Evolutionary conservation across 108 stramenopile species (phyloP), one percentile per base, ranked within the genome.

Genomic region (Cyclotella choctawhatcheeana): DNA sequence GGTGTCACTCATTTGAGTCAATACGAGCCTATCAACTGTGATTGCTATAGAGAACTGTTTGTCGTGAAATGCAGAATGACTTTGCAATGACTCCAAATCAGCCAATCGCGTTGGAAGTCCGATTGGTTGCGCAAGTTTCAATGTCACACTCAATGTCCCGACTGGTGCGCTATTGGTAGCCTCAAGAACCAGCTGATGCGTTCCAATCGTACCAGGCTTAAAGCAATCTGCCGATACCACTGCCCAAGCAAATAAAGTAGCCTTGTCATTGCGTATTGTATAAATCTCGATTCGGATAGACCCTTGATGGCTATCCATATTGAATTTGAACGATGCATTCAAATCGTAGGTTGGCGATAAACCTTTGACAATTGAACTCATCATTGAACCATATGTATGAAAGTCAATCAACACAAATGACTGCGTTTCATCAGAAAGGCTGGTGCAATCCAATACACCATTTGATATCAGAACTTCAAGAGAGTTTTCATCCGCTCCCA

Each of bases 371-470:
- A 67, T 33, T 1, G 18, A 17, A 40, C 64, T 65, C 14, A 58
- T 16, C 58, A 59, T 29, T 8, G 71, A 61, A 12, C 53, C 47
- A 29, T 40, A 71, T 7, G 71, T 61, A 17, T 45, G 37, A 25
- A 75, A 75, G 40, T 75, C 64, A 27, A 75, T 14, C 8, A 66
- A 20, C 26, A 60, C 45, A 34, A 75, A 67, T n/a, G n/a, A n/a
- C n/a, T n/a, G n/a, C 18, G 34, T n/a, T 27, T 27, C 8, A 3
- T 45, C 44, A 22, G 69, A 10, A 1, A 58, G 44, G 10, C 16
- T 17, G 12, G 7, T 33, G 16, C 24, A n/a, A 25, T 29, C 33
- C 0, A 70, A 21, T 34, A 40, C 30, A 10, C 50, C 69, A 48
- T 43, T 70, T 14, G 1, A 13, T 13, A 70, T 33, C 18, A 45